Evolutionary conservation across 2,329 filamentous ascomycete genomes (phyloP), one percentile per base, ranked within the genome.

Genomic region (Stagonosporopsis cucurbitacearum): DNA sequence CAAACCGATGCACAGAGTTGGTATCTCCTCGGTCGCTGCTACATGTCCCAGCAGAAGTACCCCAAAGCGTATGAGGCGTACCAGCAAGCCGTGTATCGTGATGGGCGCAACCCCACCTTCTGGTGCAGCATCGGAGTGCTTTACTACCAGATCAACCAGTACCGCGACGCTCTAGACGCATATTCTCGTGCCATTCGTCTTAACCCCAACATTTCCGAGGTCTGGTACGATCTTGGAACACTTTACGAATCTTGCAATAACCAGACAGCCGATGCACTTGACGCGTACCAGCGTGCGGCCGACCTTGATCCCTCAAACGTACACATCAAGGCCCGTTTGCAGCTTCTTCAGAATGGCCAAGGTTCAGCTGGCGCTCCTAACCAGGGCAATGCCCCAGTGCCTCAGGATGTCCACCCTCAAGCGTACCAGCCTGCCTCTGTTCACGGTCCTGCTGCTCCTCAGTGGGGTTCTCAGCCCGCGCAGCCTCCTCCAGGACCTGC

Each of bases 141-240:
- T 57, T 99, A 99, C 77, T 99, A 98, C 79, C 95, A 98, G 79
- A 99, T 99, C 81, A 99, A 98, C 78, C 95, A 99, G 80, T 99
- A 99, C 79, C 88, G 95, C 56, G 95, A 99, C 81, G 95, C 95
- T 3, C 85, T 99, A 49, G 95, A 99, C 80, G 95, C 95, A 35
- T 99, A 98, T 78, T 97, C 93, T 59, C 90, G 95, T 58, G 95
- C 95, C 42, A 99, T 98, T 69, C 89, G 95, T 52, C 79, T 99
- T 68, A 99, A 98, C 74, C 95, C 95, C 5, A 97, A 96, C 81
- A 98, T 99, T 63, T 97, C 93, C 2, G 95, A 99, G 77, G 95
- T 99, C 47, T 99, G 95, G 95, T 99, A 98, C 77, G 95, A 99
- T 76, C 82, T 99, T 35, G 95, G 95, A 60, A 99, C 95, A 67